Percentiles rank a stretch among this genome's conserved stretches.
phyloP scores from a whole-genome alignment of 192 early-diverging fungal genomes.

The Coemansia furcata region DNA sequence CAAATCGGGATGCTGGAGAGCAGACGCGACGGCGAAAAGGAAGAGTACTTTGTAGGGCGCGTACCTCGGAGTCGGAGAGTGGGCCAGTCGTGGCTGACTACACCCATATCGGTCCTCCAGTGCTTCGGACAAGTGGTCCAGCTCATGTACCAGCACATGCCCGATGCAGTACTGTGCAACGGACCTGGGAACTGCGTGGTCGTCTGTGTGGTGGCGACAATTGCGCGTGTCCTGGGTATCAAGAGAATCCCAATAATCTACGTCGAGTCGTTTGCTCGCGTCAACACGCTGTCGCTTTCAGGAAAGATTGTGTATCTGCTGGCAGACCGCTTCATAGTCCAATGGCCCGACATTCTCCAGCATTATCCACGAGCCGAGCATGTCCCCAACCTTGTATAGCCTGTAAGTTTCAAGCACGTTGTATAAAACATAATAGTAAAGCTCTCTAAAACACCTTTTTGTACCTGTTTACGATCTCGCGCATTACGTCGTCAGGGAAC shows the following conservation, averaged over 20 bases:
- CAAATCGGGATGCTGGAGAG: constrained; percentile 56
- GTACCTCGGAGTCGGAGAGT: constrained; percentile 77
- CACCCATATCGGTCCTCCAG: constrained; percentile 54
- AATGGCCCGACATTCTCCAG: constrained; percentile 70
- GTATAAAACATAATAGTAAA: not conserved
- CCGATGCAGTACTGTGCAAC: constrained; percentile 79
- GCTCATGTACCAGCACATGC: constrained; percentile 47
- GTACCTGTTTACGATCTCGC: constrained; percentile 45
- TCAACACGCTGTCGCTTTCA: constrained; percentile 78
- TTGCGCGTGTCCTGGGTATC: constrained; percentile 58
- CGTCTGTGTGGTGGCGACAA: constrained; percentile 59
- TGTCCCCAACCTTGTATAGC: constrained; percentile 64
- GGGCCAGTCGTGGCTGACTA: constrained; percentile 62
- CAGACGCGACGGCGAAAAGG: constrained; percentile 4
- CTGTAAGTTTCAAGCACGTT: not conserved
- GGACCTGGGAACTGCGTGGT: constrained; percentile 89
- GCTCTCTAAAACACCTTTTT: constrained; percentile 35
- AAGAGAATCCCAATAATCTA: constrained; percentile 67
- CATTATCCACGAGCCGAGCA: constrained; percentile 63
- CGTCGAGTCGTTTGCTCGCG: constrained; percentile 92
- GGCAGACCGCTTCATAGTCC: constrained; percentile 85
- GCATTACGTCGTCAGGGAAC: constrained; percentile 47
- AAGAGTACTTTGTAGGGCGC: constrained; percentile 44
- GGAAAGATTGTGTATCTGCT: constrained; percentile 79
- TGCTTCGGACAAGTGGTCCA: constrained; percentile 17